Evolutionary conservation across 1,139 yeast species (phyloP).

Genomic region (Zygotorulaspora mrakii): DNA sequence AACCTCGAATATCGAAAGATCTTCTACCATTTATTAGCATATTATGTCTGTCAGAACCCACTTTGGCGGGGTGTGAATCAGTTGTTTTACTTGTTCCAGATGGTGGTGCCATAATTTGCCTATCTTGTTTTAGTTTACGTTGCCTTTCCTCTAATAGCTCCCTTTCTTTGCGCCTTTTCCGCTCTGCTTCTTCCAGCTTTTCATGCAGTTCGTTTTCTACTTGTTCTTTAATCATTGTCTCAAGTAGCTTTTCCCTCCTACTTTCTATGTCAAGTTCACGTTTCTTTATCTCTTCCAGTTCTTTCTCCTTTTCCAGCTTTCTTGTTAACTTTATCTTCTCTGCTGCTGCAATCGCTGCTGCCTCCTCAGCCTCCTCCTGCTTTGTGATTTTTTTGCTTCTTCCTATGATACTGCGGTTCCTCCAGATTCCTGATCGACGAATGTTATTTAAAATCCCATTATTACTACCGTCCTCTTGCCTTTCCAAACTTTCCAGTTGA

Average conservation of each 20-base stretch:
- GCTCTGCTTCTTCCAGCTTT: constrained; percentile 21
- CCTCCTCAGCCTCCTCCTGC: constrained; percentile 21
- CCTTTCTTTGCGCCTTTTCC: constrained; percentile 9
- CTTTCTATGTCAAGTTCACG: constrained; percentile 22
- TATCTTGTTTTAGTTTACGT: constrained; percentile 7
- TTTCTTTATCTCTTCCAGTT: constrained; percentile 16
- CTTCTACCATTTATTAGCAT: constrained; percentile 12
- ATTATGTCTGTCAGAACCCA: constrained; percentile 8
- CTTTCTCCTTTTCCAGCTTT: constrained; percentile 14
- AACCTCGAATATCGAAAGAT: constrained; percentile 8
- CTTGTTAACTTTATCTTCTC: constrained; percentile 22
- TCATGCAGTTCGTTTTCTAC: constrained; percentile 25
- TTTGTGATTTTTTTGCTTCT: constrained; percentile 9
- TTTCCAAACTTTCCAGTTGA: constrained; percentile 7
- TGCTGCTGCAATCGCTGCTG: constrained; percentile 23
- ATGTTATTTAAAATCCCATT: constrained; percentile 7
- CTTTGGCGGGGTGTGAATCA: constrained; percentile 1
- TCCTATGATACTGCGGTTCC: constrained; percentile 11
- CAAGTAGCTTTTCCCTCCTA: constrained; percentile 23
- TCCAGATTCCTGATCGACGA: constrained; percentile 15
- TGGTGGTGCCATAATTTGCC: constrained; percentile 10
- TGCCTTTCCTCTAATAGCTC: constrained; percentile 10
- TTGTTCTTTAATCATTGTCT: constrained; percentile 26
- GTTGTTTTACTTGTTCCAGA: background rate
- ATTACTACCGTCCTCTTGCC: constrained; percentile 8